Evolutionary conservation across 148 eudicot species (phyloP).

Genomic region (Gaultheria prostrata): DNA sequence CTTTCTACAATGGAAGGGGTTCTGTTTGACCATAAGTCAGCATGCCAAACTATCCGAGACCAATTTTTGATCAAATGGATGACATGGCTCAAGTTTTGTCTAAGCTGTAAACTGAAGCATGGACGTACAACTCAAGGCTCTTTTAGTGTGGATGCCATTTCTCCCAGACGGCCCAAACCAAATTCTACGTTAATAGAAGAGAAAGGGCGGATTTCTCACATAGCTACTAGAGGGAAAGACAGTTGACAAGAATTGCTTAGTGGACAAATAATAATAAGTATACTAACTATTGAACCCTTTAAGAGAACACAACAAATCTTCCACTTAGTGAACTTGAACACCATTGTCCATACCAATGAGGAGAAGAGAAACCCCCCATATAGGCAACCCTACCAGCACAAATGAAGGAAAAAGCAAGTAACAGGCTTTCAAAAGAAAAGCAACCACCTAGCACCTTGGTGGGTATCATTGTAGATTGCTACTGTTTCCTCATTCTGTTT

Average conservation of each 20-base stretch:
- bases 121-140: neutral
- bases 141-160: neutral
- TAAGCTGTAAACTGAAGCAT: neutral
- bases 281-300: too few relatives aligned
- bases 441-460: too few relatives aligned
- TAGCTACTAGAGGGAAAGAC: neutral
- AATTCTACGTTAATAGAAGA: neutral
- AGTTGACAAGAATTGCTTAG: neutral
- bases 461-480: too few relatives aligned
- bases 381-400: too few relatives aligned
- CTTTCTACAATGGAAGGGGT: neutral
- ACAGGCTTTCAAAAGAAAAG: too few relatives aligned
- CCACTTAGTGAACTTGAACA: too few relatives aligned
- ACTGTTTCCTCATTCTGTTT: too few relatives aligned
- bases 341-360: too few relatives aligned
- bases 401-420: too few relatives aligned
- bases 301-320: too few relatives aligned
- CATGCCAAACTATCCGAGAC: neutral
- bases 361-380: too few relatives aligned
- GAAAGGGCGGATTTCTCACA: neutral
- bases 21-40: neutral
- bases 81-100: neutral
- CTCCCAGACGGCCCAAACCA: neutral
- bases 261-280: neutral
- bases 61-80: neutral